phyloP scores from a whole-genome alignment of 352 stramenopile genomes.

The Halophytophthora batemanensis region DNA sequence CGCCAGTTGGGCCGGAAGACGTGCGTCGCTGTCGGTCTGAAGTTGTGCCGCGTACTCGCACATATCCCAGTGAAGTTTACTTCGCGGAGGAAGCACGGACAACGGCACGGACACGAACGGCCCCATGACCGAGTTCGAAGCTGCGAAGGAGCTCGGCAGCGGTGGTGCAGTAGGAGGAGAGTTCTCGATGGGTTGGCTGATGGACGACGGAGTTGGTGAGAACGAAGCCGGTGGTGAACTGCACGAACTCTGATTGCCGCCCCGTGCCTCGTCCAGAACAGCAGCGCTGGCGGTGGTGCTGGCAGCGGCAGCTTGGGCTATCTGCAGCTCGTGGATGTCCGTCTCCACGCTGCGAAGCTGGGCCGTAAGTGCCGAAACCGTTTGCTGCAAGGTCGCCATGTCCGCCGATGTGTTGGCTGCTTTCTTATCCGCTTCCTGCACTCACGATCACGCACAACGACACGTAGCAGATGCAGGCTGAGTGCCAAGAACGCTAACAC shows the following conservation, averaged over 20 bases:
- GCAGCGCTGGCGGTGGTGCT: constrained; percentile 4
- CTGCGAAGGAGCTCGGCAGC: constrained; percentile 40
- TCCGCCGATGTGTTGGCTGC: constrained; percentile 29
- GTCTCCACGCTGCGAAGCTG: constrained; percentile 44
- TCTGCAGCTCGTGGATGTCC: constrained; percentile 40
- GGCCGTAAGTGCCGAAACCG: constrained; percentile 35
- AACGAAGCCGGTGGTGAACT: constrained; percentile 29
- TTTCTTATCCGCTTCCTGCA: constrained; percentile 41
- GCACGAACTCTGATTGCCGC: constrained; percentile 26
- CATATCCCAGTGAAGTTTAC: constrained; percentile 86
- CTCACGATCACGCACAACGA: not conserved
- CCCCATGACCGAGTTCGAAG: constrained; percentile 52
- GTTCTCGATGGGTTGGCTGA: constrained; percentile 23
- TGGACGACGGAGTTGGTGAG: constrained; percentile 32
- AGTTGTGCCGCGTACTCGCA: constrained; percentile 83
- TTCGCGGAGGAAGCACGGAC: constrained; percentile 78
- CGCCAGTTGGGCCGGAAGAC: constrained; percentile 69
- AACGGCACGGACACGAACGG: constrained; percentile 83
- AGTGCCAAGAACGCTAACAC: not conserved
- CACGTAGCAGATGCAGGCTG: not conserved
- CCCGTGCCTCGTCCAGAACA: constrained; percentile 18
- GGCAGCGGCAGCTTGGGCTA: constrained; percentile 19
- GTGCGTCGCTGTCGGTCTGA: constrained; percentile 67
- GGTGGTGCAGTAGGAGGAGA: constrained; percentile 18
- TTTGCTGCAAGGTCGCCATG: constrained; percentile 40